Base-by-base conservation (phyloP, 2,329 filamentous ascomycete species). In the Dothideomycetes sp. region DNA sequence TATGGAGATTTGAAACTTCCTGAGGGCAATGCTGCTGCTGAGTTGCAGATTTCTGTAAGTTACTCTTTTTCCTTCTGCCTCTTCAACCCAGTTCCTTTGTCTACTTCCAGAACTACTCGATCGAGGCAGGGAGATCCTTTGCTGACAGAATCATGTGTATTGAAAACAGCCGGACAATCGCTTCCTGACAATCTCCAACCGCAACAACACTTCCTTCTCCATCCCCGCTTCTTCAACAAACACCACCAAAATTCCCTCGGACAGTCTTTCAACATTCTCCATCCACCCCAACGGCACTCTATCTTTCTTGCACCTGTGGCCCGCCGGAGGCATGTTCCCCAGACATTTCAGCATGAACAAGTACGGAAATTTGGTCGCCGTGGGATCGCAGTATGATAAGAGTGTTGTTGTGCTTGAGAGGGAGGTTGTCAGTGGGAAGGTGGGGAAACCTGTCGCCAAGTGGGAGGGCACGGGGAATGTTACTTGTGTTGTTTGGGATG, bases 311-410 rank as follows among this genome's bases (percentile, higher is more conserved):
- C 71, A 80, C 50, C 65, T 76, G 19, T 70, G 70, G n/a, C 68
- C 80, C 0, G 71, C 77, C 0, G 79, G 80, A 34, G 84, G 84
- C 2, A 58, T 63, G 6, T 72, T 69, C 41, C 83, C 84, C 0
- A 70, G 83, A 16, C 79, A 82, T 28, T 82, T 84, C 57, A 72
- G 70, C 36, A 61, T 84, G 43, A 86, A 81, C 58, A 69, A 68
- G 46, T 71, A 69, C 9, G 82, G 82, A 1, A 69, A 69, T 41
- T 60, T 80, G 44, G 62, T 85, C 3, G 82, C 78, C 1, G 74
- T 85, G 19, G 80, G 71, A 0, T 67, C 82, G 48, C 80, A 86
- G 60, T 60, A 61, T 12, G 75, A 75, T 36, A 64, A 68, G 22
- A 73, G 70, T 20, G 74, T 84, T 1, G 74, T 72, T 5, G 59